These are phyloP conservation scores for Chlamydomonas urium DNA, from an alignment of 139 green algal species.

Conservation along the genomic window DNA sequence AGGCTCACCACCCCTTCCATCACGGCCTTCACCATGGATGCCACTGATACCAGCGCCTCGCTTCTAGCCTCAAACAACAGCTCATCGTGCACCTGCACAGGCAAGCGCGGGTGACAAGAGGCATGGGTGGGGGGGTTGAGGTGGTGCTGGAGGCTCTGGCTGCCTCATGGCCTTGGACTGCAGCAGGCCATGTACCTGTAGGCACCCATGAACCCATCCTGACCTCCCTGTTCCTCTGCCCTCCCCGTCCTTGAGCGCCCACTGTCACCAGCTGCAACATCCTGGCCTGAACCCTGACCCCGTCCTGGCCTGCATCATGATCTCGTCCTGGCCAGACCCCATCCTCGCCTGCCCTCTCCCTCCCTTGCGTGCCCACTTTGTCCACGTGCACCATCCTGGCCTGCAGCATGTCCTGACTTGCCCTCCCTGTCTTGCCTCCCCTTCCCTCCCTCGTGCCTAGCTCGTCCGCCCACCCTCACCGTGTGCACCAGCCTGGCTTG, in stretches of 20 bases:
- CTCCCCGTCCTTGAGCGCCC: background rate
- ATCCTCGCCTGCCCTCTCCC: too few species aligned
- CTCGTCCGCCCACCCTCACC: slow-evolving; percentile 9
- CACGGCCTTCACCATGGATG: slow-evolving; percentile 32
- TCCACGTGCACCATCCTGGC: background rate
- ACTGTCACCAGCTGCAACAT: background rate
- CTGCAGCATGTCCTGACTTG: background rate
- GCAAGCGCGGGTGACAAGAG: background rate
- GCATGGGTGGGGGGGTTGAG: background rate
- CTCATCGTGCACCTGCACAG: slow-evolving; percentile 81
- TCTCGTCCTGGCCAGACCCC: too few species aligned
- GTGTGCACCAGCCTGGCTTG: slow-evolving; percentile 25
- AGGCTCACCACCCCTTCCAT: slow-evolving; percentile 58
- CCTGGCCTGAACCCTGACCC: background rate
- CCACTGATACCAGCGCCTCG: slow-evolving; percentile 28
- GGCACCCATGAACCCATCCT: background rate
- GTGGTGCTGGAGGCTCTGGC: background rate
- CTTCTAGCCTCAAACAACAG: slow-evolving; percentile 73
- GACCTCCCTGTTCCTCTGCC: background rate
- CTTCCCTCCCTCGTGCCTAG: background rate
- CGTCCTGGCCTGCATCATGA: background rate
- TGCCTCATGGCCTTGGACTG: background rate
- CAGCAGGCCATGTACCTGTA: slow-evolving; percentile 6
- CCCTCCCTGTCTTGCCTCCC: background rate
- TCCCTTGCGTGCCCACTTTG: background rate